Percentiles rank a stretch among this genome's conserved stretches.
Evolutionary conservation across 148 eudicot genomes (phyloP).

Genomic region (Chenopodium quinoa): DNA sequence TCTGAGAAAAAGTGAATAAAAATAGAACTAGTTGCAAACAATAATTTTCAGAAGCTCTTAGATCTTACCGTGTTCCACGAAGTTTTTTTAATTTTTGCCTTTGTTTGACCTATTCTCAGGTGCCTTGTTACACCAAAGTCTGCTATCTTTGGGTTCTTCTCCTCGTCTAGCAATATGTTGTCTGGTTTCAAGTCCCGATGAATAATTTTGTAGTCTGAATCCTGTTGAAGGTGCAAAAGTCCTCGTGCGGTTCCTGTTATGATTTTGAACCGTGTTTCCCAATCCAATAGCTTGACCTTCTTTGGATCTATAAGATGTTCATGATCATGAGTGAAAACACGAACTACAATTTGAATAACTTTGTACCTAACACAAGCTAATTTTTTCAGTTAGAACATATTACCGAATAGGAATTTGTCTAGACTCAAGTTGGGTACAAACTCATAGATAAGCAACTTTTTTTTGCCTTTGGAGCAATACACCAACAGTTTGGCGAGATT

Average conservation of each 20-base stretch:
- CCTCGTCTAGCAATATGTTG: slow-evolving; percentile 29
- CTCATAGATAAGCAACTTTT: slow-evolving; percentile 35
- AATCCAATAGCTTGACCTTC: slow-evolving; percentile 2
- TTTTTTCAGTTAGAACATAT: too few species aligned
- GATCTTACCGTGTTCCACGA: slow-evolving; percentile 31
- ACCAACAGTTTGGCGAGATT: slow-evolving; percentile 33
- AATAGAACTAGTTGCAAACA: too few species aligned
- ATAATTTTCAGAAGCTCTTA: too few species aligned
- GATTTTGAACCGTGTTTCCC: slow-evolving; percentile 28
- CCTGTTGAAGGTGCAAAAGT: slow-evolving; percentile 30
- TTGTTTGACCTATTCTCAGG: slow-evolving; percentile 17
- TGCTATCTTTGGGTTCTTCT: slow-evolving; percentile 32
- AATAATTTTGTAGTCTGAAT: slow-evolving; percentile 29
- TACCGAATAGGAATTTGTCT: slow-evolving; percentile 23
- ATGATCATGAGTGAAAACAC: too few species aligned
- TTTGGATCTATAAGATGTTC: slow-evolving; percentile 8
- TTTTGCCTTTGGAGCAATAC: slow-evolving; percentile 26
- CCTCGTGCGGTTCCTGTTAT: slow-evolving; percentile 33
- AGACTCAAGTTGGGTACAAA: slow-evolving; percentile 29
- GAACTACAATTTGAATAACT: too few species aligned
- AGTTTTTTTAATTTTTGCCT: slow-evolving; percentile 12
- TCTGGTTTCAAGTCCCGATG: slow-evolving; percentile 30
- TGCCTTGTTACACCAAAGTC: slow-evolving; percentile 41
- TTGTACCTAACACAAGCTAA: too few species aligned
- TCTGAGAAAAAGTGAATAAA: too few species aligned